Conservation (phyloP, 768 basidiomycete genomes). For the Naganishia kalamii region DNA sequence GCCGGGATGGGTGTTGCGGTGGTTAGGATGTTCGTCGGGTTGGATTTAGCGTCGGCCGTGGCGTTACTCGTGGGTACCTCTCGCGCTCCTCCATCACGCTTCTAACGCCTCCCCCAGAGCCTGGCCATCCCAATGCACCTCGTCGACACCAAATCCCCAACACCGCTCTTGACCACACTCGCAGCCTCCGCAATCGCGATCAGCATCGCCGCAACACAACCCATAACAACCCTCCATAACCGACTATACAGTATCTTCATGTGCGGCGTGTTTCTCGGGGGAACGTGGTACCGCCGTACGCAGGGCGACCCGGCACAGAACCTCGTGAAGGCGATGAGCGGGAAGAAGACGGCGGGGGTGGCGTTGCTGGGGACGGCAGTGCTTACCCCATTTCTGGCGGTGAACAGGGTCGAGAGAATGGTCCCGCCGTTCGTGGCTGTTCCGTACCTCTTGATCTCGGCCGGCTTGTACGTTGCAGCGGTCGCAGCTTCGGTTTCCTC, state of each 20-base stretch:
- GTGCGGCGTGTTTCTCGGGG: not conserved
- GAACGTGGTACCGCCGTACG: not conserved
- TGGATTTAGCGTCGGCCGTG: not conserved
- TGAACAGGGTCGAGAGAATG: not conserved
- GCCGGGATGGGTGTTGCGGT: not conserved
- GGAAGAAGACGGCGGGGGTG: not conserved
- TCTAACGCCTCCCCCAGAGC: not conserved
- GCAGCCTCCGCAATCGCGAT: not conserved
- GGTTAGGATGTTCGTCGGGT: slow-evolving; percentile 5
- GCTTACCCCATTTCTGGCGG: not conserved
- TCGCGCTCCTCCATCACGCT: too few species aligned
- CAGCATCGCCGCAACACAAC: not conserved
- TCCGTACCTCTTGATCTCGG: not conserved
- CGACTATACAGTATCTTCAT: not conserved
- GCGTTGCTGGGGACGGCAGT: not conserved
- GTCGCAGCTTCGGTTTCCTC: not conserved
- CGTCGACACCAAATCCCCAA: not conserved
- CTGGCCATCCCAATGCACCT: not conserved
- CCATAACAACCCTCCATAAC: not conserved
- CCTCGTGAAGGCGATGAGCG: not conserved
- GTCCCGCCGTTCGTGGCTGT: not conserved
- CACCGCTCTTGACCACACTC: not conserved
- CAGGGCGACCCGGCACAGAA: not conserved
- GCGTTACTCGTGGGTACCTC: not conserved
- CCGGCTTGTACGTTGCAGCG: not conserved